Evolutionary conservation across 257 asterid genomes (phyloP), one percentile per base, ranked within the genome.

Genomic region (Handroanthus guayacan): DNA sequence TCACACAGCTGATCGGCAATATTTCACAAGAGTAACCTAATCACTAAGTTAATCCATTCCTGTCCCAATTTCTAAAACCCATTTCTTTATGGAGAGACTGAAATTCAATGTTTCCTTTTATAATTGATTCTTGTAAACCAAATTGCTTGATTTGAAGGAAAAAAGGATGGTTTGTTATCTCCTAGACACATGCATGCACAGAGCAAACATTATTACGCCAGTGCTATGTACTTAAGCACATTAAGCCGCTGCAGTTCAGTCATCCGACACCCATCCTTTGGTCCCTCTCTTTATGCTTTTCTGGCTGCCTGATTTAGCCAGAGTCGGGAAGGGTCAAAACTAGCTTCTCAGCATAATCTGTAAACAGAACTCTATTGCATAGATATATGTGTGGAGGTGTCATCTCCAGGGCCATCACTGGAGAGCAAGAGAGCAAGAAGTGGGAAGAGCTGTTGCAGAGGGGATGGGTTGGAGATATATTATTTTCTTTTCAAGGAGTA

Each of bases 261-360:
- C 50, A 18, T 20, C 39, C 39, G 9, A 44, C 39, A 17, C 56
- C 16, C 31, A 10, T 54, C 43, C 10, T 45, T n/a, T 2, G 2
- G 51, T 20, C 58, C 7, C 39, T 20, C 18, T 45, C 72, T 47
- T 43, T 45, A 34, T 67, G 18, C 57, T 47, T 45, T 67, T 67
- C 17, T 67, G 13, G 44, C 12, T 20, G 72, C 52, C 31, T 4
- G 72, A 43, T 45, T 16, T 55, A 9, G 10, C 18, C 12, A 45
- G 18, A 41, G 31, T 43, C n/a, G 11, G 18, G 0, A 50, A 44
- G 56, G 37, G 57, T 67, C 20, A 20, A 45, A 25, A 45, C n/a
- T n/a, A 18, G 43, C 18, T 67, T 44, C 54, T 67, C 55, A 65
- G 20, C 57, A 20, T 66, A 66, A 44, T 44, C 20, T 67, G 43